Conservation (phyloP, 2,329 filamentous ascomycete genomes). For the Ophiostoma perfectum region DNA sequence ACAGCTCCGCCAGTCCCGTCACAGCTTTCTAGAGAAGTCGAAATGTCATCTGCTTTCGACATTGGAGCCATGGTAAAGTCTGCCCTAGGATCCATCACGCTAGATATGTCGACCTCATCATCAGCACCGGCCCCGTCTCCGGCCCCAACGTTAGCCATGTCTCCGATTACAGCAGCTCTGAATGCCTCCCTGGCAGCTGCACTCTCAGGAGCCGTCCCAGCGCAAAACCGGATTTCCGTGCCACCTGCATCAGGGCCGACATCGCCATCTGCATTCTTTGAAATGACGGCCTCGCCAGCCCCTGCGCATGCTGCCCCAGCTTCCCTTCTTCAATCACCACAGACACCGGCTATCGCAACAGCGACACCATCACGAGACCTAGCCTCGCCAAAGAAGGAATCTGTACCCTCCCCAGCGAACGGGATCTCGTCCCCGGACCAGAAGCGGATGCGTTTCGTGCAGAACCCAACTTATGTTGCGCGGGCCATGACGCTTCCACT, state of each 20-base stretch:
- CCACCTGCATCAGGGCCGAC: constrained; percentile 10
- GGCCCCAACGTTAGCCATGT: background rate
- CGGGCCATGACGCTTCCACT: constrained; percentile 36
- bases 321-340: background rate
- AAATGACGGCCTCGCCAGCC: background rate
- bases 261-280: constrained; percentile 9
- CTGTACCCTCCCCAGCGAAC: constrained; percentile 18
- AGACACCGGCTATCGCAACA: background rate
- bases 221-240: background rate
- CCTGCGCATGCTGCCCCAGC: background rate
- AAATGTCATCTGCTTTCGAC: constrained; percentile 25
- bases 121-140: background rate
- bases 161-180: background rate
- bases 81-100: constrained; percentile 29
- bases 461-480: constrained; percentile 34
- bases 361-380: background rate
- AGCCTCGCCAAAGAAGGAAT: constrained; percentile 12
- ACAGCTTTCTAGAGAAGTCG: background rate
- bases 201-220: constrained; percentile 3
- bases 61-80: constrained; percentile 32
- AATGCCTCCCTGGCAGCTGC: constrained; percentile 13
- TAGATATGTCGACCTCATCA: background rate
- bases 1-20: background rate
- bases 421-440: constrained; percentile 27
- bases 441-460: constrained; percentile 35